Base-by-base conservation (phyloP, 1,284 basidiomycete species). In the Mixia osmundae region DNA sequence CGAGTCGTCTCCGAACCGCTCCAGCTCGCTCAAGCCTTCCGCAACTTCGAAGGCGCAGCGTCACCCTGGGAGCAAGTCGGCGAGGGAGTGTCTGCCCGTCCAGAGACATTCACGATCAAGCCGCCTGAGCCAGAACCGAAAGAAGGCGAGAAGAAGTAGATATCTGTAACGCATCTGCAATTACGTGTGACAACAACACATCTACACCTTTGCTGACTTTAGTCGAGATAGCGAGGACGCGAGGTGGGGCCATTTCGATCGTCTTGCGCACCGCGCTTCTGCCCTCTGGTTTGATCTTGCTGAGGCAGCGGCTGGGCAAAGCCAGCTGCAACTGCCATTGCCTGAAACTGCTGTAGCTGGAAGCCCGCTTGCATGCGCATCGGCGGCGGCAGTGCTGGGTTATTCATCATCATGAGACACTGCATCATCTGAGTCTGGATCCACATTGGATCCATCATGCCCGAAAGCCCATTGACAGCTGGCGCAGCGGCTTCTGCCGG, bases 11-110 rank as follows among this genome's bases (percentile, higher is more conserved):
- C 89, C 51, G 91, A 99, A 57, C 91, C 91, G 20, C 64, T 97
- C 39, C 91, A 99, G 56, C 68, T 99, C 47, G 87, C 87, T 7
- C 91, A 97, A 59, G 89, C 89, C 29, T 97, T 91, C 73, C 71
- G 89, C 39, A 94, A 95, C 66, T 95, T 95, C 56, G 82, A 85
- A 15, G 38, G 80, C 12, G 64, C 74, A 16, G 50, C 56, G 23
- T 87, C 80, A 22, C 87, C 91, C 23, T 99, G 91, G 91, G 91
- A 97, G 57, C 87, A 89, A 60, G 70, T 83, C 33, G 91, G 91
- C 34, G 66, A 76, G 20, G 89, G 89, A 31, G 71, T 70, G 8
- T 65, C 67, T 41, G 67, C 73, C 19, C 67, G 64, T 44, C 69
- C 61, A 10, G 55, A 60, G 37, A 47, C 54, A 15, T 60, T 55